A percentile compares a stretch with the other conserved stretches of the same genome.
phyloP scores from a whole-genome alignment of 495 filamentous ascomycete species.

The Penicillium manginii region DNA sequence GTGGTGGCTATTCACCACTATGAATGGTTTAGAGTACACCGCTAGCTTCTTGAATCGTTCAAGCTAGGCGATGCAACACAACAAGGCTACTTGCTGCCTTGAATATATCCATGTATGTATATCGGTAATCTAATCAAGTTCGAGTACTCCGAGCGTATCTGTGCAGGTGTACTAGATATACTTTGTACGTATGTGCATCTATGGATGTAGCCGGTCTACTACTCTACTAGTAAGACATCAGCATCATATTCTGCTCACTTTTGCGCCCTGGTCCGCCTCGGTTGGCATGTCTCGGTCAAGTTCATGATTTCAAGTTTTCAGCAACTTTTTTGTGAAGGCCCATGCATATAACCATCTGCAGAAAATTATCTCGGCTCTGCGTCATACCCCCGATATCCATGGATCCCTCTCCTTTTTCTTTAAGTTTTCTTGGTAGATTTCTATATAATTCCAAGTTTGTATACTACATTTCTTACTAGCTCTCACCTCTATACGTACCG shows the following conservation, averaged over 20 bases:
- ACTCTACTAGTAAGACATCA: constrained; percentile 1
- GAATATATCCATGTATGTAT: background rate
- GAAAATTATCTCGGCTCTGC: background rate
- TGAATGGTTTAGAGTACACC: constrained; percentile 4
- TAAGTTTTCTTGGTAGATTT: too few species aligned
- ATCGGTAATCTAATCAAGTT: too few species aligned
- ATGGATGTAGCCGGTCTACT: background rate
- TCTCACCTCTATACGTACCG: too few species aligned
- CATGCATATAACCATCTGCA: background rate
- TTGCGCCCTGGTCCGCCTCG: background rate
- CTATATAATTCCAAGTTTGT: too few species aligned
- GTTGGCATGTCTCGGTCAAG: constrained; percentile 16
- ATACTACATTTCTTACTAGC: too few species aligned
- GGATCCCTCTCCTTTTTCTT: too few species aligned
- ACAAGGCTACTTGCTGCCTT: constrained; percentile 5
- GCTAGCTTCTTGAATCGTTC: constrained; percentile 9
- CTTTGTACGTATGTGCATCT: background rate
- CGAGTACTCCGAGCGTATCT: too few species aligned
- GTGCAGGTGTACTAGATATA: background rate
- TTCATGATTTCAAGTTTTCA: constrained; percentile 2
- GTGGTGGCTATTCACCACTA: constrained; percentile 15
- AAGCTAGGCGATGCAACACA: constrained; percentile 15
- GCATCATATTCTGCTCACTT: background rate
- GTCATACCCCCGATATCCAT: too few species aligned
- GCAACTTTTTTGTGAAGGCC: background rate